Evolutionary conservation across 495 filamentous ascomycete species (phyloP).

Genomic region (Neurospora discreta): DNA sequence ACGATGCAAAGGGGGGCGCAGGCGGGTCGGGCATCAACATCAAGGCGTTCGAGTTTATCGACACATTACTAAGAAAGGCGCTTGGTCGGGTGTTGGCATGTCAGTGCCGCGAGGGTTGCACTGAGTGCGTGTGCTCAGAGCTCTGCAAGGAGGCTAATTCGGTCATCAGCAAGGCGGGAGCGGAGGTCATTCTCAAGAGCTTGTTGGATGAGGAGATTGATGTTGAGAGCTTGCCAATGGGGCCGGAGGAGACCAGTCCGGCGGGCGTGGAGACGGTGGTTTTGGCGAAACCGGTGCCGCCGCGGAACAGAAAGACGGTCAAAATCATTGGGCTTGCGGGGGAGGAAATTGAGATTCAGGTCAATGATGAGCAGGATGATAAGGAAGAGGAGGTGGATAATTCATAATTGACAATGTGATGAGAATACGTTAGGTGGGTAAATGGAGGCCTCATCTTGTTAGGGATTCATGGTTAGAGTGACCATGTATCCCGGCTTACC

Average conservation of each 20-base stretch:
- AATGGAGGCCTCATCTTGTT: background rate
- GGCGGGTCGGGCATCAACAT: conserved; percentile 74
- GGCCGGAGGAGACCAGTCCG: conserved; percentile 52
- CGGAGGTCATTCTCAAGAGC: conserved; percentile 64
- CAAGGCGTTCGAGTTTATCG: conserved; percentile 89
- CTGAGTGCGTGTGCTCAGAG: conserved; percentile 80
- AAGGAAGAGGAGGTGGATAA: background rate
- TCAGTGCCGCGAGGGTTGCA: conserved; percentile 66
- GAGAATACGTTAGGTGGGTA: background rate
- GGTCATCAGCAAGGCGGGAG: conserved; percentile 89
- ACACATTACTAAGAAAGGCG: conserved; percentile 65
- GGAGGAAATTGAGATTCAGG: conserved; percentile 6
- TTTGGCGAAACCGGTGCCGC: conserved; percentile 49
- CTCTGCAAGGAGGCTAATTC: conserved; percentile 79
- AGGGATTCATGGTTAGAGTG: background rate
- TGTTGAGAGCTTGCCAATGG: conserved; percentile 70
- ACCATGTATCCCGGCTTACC: background rate
- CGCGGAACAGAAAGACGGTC: conserved; percentile 8
- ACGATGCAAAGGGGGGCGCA: conserved; percentile 83
- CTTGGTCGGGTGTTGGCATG: conserved; percentile 61
- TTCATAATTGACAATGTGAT: background rate
- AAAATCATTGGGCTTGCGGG: conserved; percentile 10
- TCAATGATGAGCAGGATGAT: background rate
- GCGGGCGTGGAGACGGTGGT: conserved; percentile 81
- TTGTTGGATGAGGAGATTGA: conserved; percentile 68